Base-by-base conservation (phyloP, 2,329 filamentous ascomycete species). In the Colletotrichum tabaci region DNA sequence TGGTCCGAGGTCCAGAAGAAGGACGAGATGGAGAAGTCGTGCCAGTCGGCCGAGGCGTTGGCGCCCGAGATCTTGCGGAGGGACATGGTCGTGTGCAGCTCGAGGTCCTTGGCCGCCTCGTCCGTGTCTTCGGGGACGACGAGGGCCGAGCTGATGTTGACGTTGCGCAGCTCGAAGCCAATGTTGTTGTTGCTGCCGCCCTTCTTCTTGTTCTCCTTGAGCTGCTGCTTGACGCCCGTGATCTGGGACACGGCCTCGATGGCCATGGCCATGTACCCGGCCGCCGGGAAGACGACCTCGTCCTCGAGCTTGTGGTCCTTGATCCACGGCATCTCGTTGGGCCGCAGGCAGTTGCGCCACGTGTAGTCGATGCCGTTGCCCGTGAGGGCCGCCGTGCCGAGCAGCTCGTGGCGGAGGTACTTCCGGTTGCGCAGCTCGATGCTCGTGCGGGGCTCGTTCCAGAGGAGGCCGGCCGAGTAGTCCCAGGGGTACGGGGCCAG, bases 251-350 rank as follows among this genome's bases (percentile, higher is more conserved):
- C 52, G 4, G 57, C 66, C 40, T 68, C 66, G 13, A 47, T 26
- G 30, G 66, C 66, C 66, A 68, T 68, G 21, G 66, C 47, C n/a
- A 61, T 6, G n/a, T 56, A 68, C 9, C 38, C 57, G 4, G 57
- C 57, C 2, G 16, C 50, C 2, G 83, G 79, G 62, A 81, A 82
- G 75, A 84, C 81, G 66, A 80, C 80, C 53, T 84, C 79, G 75
- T 79, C 82, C 62, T 83, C 79, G 80, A 84, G 82, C 47, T 77
- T 68, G 76, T 84, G 84, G 72, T 84, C 82, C 62, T 82, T 76
- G 12, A 82, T 81, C n/a, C 85, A 85, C 46, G 86, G 79, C 12
- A 58, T 12, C n/a, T 69, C 66, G 3, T 49, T 35, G 2, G 64
- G 49, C 15, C 42, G 35, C 4, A 69, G 50, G 3, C 21, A 30